A percentile compares a stretch with the other conserved stretches of the same genome.
These are phyloP conservation scores for Aspergillus funiculosus DNA, from an alignment of 495 filamentous ascomycete genomes.

Conservation along the genomic window DNA sequence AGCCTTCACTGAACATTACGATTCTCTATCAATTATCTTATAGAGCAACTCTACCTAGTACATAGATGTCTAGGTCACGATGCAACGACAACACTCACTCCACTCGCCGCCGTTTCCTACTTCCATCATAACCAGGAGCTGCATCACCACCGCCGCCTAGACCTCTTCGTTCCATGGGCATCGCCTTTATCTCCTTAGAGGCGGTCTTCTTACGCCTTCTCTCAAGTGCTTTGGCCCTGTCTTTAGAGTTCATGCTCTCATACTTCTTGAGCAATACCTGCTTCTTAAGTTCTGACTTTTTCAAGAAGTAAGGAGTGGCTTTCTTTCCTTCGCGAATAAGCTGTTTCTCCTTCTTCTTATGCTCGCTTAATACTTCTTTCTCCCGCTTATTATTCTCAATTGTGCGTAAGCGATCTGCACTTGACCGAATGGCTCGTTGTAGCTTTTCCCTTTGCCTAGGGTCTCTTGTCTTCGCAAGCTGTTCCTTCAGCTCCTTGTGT, in stretches of 20 bases:
- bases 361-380: slow-evolving; percentile 58
- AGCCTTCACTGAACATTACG: no score
- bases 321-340: slow-evolving; percentile 79
- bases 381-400: slow-evolving; percentile 61
- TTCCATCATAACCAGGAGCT: slow-evolving; percentile 16
- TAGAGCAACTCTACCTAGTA: background rate
- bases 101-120: slow-evolving; percentile 32
- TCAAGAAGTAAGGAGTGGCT: slow-evolving; percentile 86
- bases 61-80: no score
- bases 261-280: slow-evolving; percentile 71
- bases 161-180: slow-evolving; percentile 62
- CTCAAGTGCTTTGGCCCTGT: slow-evolving; percentile 76
- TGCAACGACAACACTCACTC: slow-evolving; percentile 23
- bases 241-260: slow-evolving; percentile 68
- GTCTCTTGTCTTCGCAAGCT: slow-evolving; percentile 63
- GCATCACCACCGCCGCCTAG: slow-evolving; percentile 19
- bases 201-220: slow-evolving; percentile 77
- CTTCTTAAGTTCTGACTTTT: slow-evolving; percentile 86
- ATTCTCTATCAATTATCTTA: no score
- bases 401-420: slow-evolving; percentile 64
- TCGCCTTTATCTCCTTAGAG: slow-evolving; percentile 70
- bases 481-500: slow-evolving; percentile 62
- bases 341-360: slow-evolving; percentile 77
- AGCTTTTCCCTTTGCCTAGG: slow-evolving; percentile 54
- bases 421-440: slow-evolving; percentile 58